These are phyloP conservation scores for Pichia cactophila DNA, from an alignment of 1,139 yeast species.

Conservation along the genomic window DNA sequence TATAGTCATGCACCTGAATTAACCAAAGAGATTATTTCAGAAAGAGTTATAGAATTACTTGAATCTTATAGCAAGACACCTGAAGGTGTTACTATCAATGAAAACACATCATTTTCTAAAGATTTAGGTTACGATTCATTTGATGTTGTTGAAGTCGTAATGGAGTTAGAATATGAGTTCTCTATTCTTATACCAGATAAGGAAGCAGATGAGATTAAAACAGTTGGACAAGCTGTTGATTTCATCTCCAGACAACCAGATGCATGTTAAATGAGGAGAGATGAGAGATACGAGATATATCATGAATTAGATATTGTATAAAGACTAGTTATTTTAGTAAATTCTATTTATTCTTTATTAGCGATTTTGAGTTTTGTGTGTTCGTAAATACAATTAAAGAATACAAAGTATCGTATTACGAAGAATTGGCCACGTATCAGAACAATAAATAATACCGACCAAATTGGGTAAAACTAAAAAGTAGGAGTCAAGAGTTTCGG, in stretches of 20 bases:
- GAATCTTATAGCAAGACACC: constrained; percentile 72
- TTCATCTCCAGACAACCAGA: constrained; percentile 68
- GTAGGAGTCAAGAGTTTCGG: no score
- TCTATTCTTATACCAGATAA: constrained; percentile 70
- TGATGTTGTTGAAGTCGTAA: constrained; percentile 82
- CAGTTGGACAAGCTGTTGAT: constrained; percentile 77
- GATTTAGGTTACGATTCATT: constrained; percentile 83
- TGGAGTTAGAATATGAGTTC: constrained; percentile 83
- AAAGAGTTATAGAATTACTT: constrained; percentile 69
- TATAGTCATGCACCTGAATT: constrained; percentile 62
- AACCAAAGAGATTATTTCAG: constrained; percentile 63
- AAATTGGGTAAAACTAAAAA: no score
- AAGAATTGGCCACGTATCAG: no score
- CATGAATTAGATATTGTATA: not conserved
- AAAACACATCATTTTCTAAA: constrained; percentile 54
- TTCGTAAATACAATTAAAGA: no score
- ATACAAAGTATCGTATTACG: no score
- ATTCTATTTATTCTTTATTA: not conserved
- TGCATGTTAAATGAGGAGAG: constrained; percentile 38
- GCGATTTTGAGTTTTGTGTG: no score
- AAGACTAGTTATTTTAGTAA: not conserved
- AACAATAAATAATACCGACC: no score
- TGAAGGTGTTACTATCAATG: constrained; percentile 39
- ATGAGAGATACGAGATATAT: not conserved
- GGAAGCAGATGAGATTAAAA: constrained; percentile 76